Base-by-base conservation (phyloP, 2,329 filamentous ascomycete genomes). In the Ceratocystis eucalypticola region DNA sequence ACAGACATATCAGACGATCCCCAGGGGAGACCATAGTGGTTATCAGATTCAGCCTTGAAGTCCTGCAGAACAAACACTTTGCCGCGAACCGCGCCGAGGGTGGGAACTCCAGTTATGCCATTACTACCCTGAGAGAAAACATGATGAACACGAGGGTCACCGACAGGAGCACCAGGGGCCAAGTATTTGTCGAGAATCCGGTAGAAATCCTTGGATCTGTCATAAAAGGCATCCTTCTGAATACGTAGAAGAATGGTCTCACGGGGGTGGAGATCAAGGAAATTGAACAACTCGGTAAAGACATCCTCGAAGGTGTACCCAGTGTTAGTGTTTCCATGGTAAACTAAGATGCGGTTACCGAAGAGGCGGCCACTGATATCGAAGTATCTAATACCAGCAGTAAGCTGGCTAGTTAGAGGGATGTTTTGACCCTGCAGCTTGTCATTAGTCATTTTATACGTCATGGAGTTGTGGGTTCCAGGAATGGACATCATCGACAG, bases 381-480 rank as follows among this genome's bases (percentile, higher is more conserved):
- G 64, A 80, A 73, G 75, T 82, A 79, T 44, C 79, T 76, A 71
- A 82, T 69, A 4, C 80, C 80, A 2, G 77, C 75, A 33, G 71
- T 65, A 45, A 82, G 76, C 72, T 82, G 80, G 17, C 72, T 73
- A 15, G 66, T 69, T 22, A 82, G 73, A 41, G 37, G 37, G 10
- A 41, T 10, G 37, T 41, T 41, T 15, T 41, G 37, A 1, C 37
- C 3, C 37, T 41, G 10, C 37, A 41, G 37, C 37, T 41, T 41
- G 5, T 15, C 37, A 10, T 8, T 0, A 69, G 75, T 74, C 69
- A 74, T 74, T 72, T 82, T 80, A 70, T 78, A 80, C 25, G 80
- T 81, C 76, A 82, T 77, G 41, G 80, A 80, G 71, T 82, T 79
- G 72, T 82, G 80, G 1, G 80, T 81, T 45, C 80, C 80, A 0